phyloP scores from a whole-genome alignment of 345 rosid genomes.

The Eucalyptus leucophloia region DNA sequence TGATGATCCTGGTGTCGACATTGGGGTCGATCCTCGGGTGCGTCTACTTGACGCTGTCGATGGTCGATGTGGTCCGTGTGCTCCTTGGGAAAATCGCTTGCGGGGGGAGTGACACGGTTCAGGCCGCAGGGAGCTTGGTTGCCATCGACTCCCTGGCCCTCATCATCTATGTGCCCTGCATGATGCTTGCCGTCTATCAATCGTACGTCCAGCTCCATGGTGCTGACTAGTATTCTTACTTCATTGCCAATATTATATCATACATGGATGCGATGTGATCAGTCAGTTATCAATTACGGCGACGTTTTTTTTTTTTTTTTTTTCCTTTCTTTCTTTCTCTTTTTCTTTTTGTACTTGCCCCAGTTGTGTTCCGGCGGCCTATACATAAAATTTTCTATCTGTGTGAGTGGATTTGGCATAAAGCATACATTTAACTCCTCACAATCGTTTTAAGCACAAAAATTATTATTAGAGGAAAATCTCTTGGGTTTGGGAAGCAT shows the following conservation, averaged over 20 bases:
- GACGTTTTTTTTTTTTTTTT: too few species aligned
- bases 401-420: not conserved
- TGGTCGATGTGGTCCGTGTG: conserved; percentile 13
- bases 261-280: not conserved
- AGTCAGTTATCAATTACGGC: not conserved
- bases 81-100: conserved; percentile 12
- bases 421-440: not conserved
- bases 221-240: too few species aligned
- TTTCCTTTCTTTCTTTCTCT: not conserved
- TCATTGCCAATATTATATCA: not conserved
- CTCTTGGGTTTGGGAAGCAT: not conserved
- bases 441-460: not conserved
- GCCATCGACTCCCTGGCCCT: conserved; percentile 6
- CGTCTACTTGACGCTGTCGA: conserved; percentile 6
- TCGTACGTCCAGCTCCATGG: not conserved
- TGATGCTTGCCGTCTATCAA: not conserved
- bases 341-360: too few species aligned
- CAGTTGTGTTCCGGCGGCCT: not conserved
- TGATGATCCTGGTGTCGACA: not conserved
- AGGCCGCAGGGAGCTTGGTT: not conserved
- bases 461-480: too few species aligned
- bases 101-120: not conserved
- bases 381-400: not conserved
- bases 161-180: not conserved
- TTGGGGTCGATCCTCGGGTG: conserved; percentile 2